Evolutionary conservation across 2,329 filamentous ascomycete species (phyloP).

Genomic region (Teratosphaeria nubilosa): DNA sequence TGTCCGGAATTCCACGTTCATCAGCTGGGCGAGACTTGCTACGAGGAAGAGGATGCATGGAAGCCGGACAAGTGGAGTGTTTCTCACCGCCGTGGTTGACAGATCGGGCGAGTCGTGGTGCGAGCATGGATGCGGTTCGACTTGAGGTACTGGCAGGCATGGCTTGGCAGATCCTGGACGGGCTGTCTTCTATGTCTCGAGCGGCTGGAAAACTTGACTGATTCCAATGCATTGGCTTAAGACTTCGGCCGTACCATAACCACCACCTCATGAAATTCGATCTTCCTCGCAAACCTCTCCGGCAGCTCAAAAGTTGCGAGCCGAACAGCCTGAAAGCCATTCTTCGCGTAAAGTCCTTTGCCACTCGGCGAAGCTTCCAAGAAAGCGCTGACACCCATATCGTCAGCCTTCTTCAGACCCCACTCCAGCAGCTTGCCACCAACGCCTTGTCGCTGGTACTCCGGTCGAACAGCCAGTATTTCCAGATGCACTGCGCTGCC

Average conservation of each 20-base stretch:
- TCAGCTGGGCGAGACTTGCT: neutral
- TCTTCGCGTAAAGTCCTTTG: constrained; percentile 28
- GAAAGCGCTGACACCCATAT: constrained; percentile 25
- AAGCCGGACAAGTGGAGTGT: neutral
- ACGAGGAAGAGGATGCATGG: neutral
- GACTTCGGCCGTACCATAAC: neutral
- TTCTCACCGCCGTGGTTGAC: neutral
- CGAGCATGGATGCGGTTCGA: neutral
- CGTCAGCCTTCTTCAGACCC: constrained; percentile 30
- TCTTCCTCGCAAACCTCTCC: neutral
- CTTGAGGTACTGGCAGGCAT: neutral
- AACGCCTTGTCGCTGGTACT: constrained; percentile 29
- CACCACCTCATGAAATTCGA: neutral
- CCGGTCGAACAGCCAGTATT: constrained; percentile 26
- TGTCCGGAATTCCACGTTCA: neutral
- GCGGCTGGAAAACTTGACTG: neutral
- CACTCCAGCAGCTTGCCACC: constrained; percentile 28
- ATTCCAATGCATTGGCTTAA: neutral
- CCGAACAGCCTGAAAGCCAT: constrained; percentile 20
- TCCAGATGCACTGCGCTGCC: constrained; percentile 17
- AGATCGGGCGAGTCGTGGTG: neutral
- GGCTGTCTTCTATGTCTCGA: neutral
- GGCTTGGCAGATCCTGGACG: neutral
- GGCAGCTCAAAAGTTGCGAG: constrained; percentile 11
- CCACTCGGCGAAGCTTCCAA: constrained; percentile 29